Base-by-base conservation (phyloP, 2,329 filamentous ascomycete genomes). In the Nemania sp. region DNA sequence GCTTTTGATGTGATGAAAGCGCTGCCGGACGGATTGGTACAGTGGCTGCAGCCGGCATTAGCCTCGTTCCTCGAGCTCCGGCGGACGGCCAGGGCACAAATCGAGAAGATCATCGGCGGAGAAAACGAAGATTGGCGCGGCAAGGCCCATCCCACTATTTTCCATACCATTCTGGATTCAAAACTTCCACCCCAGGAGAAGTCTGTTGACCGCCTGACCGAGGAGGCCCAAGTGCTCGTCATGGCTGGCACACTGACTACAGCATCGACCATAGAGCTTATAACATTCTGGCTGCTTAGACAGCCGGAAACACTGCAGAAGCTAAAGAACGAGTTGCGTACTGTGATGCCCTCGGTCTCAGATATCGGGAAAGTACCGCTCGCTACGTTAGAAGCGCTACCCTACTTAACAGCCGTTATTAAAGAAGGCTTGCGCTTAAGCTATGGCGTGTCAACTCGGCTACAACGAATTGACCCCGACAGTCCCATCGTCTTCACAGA, bases 171-270 rank as follows among this genome's bases (percentile, higher is more conserved):
- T 12, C 20, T 58, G 21, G 47, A 53, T 42, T 52, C 59, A n/a
- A 53, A 50, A 13, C 54, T 61, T 5, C 25, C 49, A 6, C 11
- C 43, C 20, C 25, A 20, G 9, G 58, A 61, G 17, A 57, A 54
- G 59, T 20, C 54, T 3, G 42, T 54, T 10, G 54, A 58, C 5
- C 48, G 59, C 2, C 32, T 58, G 11, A 46, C 59, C n/a, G 49
- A 58, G 20, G 59, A 62, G 25, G 54, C 49, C 37, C 54, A 54
- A 32, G 46, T 59, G 4, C 39, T 54, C 6, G 35, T 61, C 15
- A 52, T 57, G 54, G 59, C 59, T 9, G 60, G 60, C 2, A 64
- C 61, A 18, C 45, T 57, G 3, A 61, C 61, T 35, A 61, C 54
- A 5, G 54, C 57, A 10, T 54, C 25, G 9, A 54, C 35, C 1